Evolutionary conservation across 2,329 filamentous ascomycete genomes (phyloP), one percentile per base, ranked within the genome.

Genomic region (Alternaria metachromatica): DNA sequence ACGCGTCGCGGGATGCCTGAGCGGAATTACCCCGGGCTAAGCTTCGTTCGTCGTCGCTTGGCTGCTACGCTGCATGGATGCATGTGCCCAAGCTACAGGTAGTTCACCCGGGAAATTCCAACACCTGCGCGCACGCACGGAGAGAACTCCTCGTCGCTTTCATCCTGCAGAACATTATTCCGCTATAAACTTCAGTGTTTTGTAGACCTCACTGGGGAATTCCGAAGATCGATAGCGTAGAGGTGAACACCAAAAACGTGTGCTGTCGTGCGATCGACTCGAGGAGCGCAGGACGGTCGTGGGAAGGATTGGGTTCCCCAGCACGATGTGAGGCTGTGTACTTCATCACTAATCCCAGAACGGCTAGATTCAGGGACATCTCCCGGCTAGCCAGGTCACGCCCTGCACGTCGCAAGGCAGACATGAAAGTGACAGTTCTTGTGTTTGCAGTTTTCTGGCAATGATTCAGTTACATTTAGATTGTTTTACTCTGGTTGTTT

Each of bases 1-100:
- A 8, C 49, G 53, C 28, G 33, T 54, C 58, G 50, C 23, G 59
- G 62, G 59, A 44, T 44, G 62, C 62, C 63, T 62, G n/a, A 56
- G 12, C 44, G 28, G 5, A 13, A n/a, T 12, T 33, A 37, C 49
- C 13, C 30, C 50, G 9, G 13, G 46, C 53, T 54, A 55, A 11
- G 1, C 30, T 5, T 5, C 4, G 21, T 28, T 13, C 11, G 46
- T 25, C 10, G 10, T 37, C 26, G 25, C 4, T 28, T 28, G 4
- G 2, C 0, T 28, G 37, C 37, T 41, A 3, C 8, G 28, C 18
- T 51, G 28, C 49, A 51, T 51, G 28, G 49, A 23, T 37, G 48
- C 48, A 0, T 41, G 37, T 41, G 33, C 33, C 0, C 0, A 2
- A 2, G 33, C 25, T 51, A 6, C 26, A 51, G 3, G 48, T 50